phyloP scores from a whole-genome alignment of 1,284 basidiomycete genomes.

The Ceratobasidium sp. region DNA sequence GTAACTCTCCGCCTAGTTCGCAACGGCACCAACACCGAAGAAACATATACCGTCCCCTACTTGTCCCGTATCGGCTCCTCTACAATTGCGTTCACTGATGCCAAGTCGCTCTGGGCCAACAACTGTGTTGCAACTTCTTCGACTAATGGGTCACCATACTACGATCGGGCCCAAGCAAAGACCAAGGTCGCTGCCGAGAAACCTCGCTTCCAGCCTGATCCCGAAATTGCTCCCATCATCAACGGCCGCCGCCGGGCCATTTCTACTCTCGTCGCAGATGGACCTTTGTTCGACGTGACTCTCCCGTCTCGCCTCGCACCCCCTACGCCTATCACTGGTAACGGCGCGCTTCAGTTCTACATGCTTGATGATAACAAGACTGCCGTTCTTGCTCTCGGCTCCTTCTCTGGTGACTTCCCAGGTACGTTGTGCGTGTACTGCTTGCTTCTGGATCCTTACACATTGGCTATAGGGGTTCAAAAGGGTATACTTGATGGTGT shows the following conservation, averaged over 20 bases:
- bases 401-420: constrained; percentile 56
- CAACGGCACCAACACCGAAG: constrained; percentile 53
- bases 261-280: constrained; percentile 59
- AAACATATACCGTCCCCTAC: constrained; percentile 60
- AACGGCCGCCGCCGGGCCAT: constrained; percentile 52
- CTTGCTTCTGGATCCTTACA: constrained; percentile 46
- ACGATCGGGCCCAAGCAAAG: constrained; percentile 47
- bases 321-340: constrained; percentile 41
- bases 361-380: constrained; percentile 61
- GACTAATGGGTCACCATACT: constrained; percentile 59
- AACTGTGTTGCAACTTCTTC: constrained; percentile 59
- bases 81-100: constrained; percentile 58
- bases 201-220: constrained; percentile 57
- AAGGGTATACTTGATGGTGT: constrained; percentile 58
- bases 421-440: constrained; percentile 47
- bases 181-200: constrained; percentile 14
- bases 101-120: constrained; percentile 57
- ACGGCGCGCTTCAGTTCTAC: constrained; percentile 61
- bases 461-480: constrained; percentile 40
- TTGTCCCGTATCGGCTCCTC: constrained; percentile 59
- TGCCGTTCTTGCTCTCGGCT: constrained; percentile 64
- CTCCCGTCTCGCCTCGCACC: constrained; percentile 60
- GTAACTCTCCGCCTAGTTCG: constrained; percentile 59
- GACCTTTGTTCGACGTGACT: constrained; percentile 56
- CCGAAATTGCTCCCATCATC: constrained; percentile 48